phyloP scores from a whole-genome alignment of 208 protist genomes.

The Acanthamoeba royreba region DNA sequence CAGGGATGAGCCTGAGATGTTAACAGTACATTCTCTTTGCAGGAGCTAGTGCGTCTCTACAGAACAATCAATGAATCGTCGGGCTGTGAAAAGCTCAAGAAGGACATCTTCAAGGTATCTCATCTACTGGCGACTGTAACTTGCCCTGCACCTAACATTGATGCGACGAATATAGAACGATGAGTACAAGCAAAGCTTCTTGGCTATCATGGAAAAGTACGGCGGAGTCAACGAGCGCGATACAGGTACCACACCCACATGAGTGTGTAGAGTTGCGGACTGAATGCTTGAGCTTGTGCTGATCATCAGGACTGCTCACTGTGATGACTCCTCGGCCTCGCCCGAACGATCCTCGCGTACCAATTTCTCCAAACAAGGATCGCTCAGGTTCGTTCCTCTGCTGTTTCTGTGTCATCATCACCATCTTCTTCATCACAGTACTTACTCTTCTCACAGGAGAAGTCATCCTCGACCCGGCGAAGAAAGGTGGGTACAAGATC shows the following conservation, averaged over 20 bases:
- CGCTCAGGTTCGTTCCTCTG: background rate
- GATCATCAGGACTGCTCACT: background rate
- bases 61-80: background rate
- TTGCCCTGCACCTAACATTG: background rate
- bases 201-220: background rate
- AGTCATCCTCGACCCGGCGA: background rate
- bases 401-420: background rate
- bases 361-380: background rate
- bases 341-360: background rate
- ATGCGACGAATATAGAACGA: background rate
- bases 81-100: background rate
- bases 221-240: background rate
- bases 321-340: background rate
- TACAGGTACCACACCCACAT: background rate
- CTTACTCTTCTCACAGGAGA: background rate
- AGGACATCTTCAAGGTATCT: constrained; percentile 11
- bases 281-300: background rate
- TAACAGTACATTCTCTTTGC: background rate
- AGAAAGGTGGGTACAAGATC: background rate
- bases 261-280: background rate
- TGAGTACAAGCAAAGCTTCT: background rate
- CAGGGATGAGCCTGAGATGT: background rate
- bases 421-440: background rate
- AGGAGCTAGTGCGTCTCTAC: constrained; percentile 17
- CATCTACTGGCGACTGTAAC: background rate